These are phyloP conservation scores for Orbilia oligospora DNA, from an alignment of 2,329 filamentous ascomycete species.

Conservation along the genomic window DNA sequence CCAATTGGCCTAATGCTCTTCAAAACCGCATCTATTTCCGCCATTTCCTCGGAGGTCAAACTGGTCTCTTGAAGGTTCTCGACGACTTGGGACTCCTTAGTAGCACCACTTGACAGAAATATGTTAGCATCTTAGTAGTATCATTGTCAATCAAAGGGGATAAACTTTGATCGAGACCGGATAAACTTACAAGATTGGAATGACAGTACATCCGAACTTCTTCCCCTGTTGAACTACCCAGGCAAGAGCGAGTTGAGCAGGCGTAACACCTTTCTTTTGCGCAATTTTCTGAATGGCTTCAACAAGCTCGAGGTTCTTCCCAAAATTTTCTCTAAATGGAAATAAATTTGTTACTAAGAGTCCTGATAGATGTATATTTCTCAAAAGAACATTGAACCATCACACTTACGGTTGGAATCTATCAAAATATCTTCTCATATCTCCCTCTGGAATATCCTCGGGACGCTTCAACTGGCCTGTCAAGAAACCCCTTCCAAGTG, in stretches of 20 bases:
- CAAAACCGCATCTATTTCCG: conserved; percentile 71
- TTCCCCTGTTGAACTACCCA: conserved; percentile 73
- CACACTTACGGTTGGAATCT: conserved; percentile 73
- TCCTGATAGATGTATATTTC: neutral
- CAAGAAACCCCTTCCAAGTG: conserved; percentile 74
- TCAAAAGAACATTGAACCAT: neutral
- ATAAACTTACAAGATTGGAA: conserved; percentile 75
- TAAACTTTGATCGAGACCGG: too few relatives aligned
- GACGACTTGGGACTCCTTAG: conserved; percentile 72
- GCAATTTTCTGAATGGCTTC: conserved; percentile 74
- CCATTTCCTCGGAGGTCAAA: conserved; percentile 71
- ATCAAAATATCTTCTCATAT: conserved; percentile 70
- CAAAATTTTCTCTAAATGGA: conserved; percentile 70
- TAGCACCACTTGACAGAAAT: conserved; percentile 67
- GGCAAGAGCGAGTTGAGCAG: conserved; percentile 76
- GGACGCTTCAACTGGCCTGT: conserved; percentile 71
- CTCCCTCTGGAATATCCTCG: conserved; percentile 73
- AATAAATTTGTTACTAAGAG: neutral
- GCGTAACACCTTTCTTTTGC: conserved; percentile 73
- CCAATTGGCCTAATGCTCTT: conserved; percentile 70
- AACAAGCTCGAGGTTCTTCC: conserved; percentile 76
- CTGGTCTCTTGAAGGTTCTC: conserved; percentile 74
- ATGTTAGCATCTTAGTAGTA: neutral
- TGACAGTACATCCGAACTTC: conserved; percentile 72
- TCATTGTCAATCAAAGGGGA: neutral